Base-by-base conservation (phyloP, 176 grass and related monocot genomes). In the Echinochloa phyllopogon region DNA sequence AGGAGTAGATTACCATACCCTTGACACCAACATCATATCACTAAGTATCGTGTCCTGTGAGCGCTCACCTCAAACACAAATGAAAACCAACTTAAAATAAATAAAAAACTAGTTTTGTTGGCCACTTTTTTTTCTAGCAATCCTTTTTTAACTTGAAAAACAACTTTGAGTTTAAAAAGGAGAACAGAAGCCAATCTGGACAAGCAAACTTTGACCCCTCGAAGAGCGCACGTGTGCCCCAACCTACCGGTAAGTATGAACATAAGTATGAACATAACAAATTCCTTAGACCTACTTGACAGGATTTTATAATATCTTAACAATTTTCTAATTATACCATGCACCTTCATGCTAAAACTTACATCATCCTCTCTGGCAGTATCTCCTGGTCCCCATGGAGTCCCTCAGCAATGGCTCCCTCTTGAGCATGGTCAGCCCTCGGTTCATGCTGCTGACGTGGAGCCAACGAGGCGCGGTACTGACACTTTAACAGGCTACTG, bases 401-500 rank as follows among this genome's bases (percentile, higher is more conserved):
- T 33, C 29, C 29, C 29, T 27, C 68, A 11, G 10, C 10, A 71
- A 71, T 25, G 21, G 9, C 9, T 6, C n/a, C 33, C 9, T 6
- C n/a, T 15, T 43, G 14, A 23, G 3, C 20, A 23, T 51, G 70
- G 45, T 48, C 42, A 24, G 42, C 10, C n/a, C 3, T 73, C 3
- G 45, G 52, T 59, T 27, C 83, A 81, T 75, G 69, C 69, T 61
- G 33, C 72, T 71, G 62, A 80, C 76, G 69, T 69, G 87, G 27
- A 44, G 23, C 67, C 76, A 55, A 66, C 10, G 77, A 21, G 58
- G 68, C 55, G 48, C n/a, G 76, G 29, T 81, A 64, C 81, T 65
- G 66, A 65, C 58, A 84, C 2, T 16, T 65, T 33, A 81, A 63
- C 70, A 49, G 12, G 59, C 81, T 55, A 44, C 75, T 53, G 77